Evolutionary conservation across 1,139 yeast species (phyloP).

Genomic region (Protomyces macrosporus): DNA sequence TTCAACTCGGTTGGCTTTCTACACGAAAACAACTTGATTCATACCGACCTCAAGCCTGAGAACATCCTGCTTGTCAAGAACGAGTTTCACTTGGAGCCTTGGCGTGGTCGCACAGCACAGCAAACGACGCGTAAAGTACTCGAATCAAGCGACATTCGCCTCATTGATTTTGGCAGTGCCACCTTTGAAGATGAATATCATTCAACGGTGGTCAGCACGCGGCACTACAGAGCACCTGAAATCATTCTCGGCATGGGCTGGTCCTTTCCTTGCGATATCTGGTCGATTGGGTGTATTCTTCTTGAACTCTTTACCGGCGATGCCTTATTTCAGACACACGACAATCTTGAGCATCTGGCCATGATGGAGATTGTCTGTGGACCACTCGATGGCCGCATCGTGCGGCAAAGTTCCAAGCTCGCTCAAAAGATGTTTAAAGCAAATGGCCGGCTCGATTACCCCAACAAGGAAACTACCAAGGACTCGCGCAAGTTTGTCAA

Average conservation of each 20-base stretch:
- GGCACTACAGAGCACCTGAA: slow-evolving; percentile 97
- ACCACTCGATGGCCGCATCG: slow-evolving; percentile 19
- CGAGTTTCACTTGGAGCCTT: slow-evolving; percentile 6
- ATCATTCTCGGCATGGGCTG: slow-evolving; percentile 90
- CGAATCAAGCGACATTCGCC: slow-evolving; percentile 71
- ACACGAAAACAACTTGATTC: slow-evolving; percentile 84
- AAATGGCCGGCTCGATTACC: slow-evolving; percentile 37
- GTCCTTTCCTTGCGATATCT: slow-evolving; percentile 89
- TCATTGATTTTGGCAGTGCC: slow-evolving; percentile 95
- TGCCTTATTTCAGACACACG: slow-evolving; percentile 90
- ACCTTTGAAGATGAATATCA: slow-evolving; percentile 92
- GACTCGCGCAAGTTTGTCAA: slow-evolving; percentile 49
- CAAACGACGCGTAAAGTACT: slow-evolving; percentile 46
- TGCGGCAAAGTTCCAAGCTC: slow-evolving; percentile 19
- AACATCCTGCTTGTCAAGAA: slow-evolving; percentile 62
- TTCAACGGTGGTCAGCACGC: slow-evolving; percentile 76
- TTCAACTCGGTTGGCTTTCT: slow-evolving; percentile 79
- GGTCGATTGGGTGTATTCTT: slow-evolving; percentile 94
- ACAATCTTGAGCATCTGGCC: slow-evolving; percentile 87
- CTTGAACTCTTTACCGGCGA: slow-evolving; percentile 94
- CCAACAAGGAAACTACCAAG: slow-evolving; percentile 42
- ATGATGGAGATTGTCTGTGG: slow-evolving; percentile 78
- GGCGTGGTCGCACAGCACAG: slow-evolving; percentile 2
- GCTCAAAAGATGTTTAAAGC: slow-evolving; percentile 32
- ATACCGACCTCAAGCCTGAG: slow-evolving; percentile 94